Base-by-base conservation (phyloP, 192 early-diverging fungal genomes). In the Mortierella hygrophila region DNA sequence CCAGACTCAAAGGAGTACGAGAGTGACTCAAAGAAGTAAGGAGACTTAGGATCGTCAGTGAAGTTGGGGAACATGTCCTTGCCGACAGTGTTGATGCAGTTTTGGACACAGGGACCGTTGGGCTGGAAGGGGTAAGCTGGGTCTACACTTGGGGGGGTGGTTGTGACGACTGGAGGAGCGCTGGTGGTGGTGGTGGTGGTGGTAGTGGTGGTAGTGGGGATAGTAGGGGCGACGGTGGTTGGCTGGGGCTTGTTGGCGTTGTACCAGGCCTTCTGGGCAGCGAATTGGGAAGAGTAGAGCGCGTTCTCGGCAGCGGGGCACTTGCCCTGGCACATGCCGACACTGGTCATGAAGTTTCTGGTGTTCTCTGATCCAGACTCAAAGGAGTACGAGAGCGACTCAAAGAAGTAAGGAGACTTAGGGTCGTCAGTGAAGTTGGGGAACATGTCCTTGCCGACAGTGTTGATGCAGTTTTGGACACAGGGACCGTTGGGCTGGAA, bases 31-130 rank as follows among this genome's bases (percentile, higher is more conserved):
- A 76, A 40, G 41, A 82, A 82, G 74, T 82, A 76, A 18, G 80
- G 80, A 0, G 80, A 81, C 80, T 81, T 81, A 73, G 80, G 80
- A 15, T 81, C 80, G 38, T 81, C 80, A 70, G 80, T 75, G 65
- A 55, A 81, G 49, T 81, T 75, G 49, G 80, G 80, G 68, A 81
- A 75, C 73, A 75, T 54, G 6, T 65, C 2, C 73, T 81, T 81
- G 47, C 80, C 80, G 23, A 70, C 72, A 4, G 21, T 40, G 73
- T 68, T 55, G 46, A 69, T 82, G 75, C 81, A 82, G 15, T 16
- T 29, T 63, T 69, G 2, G 15, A 82, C 75, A 23, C 81, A 82
- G 44, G 81, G 37, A 13, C 81, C 81, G 40, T 82, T 72, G 35
- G 81, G 81, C 70, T 72, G 10, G 81, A 83, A 83, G 23, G 81